Evolutionary conservation across 2,329 filamentous ascomycete genomes (phyloP), one percentile per base, ranked within the genome.

Genomic region (Paradendryphiella salina): DNA sequence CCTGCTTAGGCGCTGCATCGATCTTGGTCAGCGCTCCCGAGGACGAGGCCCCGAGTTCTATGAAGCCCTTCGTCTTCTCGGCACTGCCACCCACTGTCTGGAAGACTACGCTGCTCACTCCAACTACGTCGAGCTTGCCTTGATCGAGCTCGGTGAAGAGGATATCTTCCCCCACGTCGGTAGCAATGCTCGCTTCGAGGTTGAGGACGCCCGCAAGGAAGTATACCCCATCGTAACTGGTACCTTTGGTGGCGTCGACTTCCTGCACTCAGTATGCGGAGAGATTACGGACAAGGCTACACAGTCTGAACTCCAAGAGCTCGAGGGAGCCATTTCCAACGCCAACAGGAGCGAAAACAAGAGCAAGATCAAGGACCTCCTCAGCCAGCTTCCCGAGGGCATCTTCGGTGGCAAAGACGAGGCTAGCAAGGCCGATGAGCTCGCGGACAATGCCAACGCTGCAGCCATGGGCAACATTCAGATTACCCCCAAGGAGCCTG

Each of bases 221-320:
- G 89, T 96, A 54, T 96, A 88, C 64, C 92, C 92, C 5, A 77
- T 93, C 54, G 82, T 96, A 36, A 96, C 92, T 1, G 92, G 93
- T 52, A 96, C 92, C 5, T 96, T 96, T 73, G 92, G 92, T 55
- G 92, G 92, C 57, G 92, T 96, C 11, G 93, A 96, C 67, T 96
- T 96, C 76, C 78, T 96, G 54, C 90, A 96, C 76, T 94, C 89
- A 1, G 91, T 96, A 23, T 89, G 85, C 59, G 84, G 84, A 46
- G 84, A 86, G 62, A 84, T 96, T 43, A 88, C 87, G 32, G 92
- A 96, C 74, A 96, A 96, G 77, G 79, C 92, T 53, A 92, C 87
- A 23, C 92, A 96, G 71, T 94, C 89, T 54, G 93, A 97, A 70
- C 85, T 97, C 47, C 84, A 95, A 67, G 86, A 91, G 65, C 85